A percentile compares a stretch with the other conserved stretches of the same genome.
phyloP scores from a whole-genome alignment of 495 filamentous ascomycete species.

The Neurospora cerealis region DNA sequence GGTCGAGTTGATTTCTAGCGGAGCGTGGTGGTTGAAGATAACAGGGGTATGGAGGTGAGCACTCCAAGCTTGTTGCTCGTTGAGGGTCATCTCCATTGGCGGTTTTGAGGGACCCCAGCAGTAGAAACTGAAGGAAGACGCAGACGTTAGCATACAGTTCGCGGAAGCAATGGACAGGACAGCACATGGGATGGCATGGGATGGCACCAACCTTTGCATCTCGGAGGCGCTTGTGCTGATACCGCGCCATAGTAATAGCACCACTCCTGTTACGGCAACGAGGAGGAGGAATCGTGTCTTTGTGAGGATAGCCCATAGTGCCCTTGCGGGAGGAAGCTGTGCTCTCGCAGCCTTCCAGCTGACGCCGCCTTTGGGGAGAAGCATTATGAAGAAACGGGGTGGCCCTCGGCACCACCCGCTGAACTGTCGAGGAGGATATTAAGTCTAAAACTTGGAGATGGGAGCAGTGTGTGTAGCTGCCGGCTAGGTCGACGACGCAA shows the following conservation, averaged over 20 bases:
- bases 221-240: constrained; percentile 71
- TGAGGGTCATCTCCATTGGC: constrained; percentile 85
- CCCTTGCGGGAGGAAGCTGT: constrained; percentile 71
- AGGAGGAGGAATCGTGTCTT: constrained; percentile 71
- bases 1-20: constrained; percentile 69
- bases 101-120: constrained; percentile 91
- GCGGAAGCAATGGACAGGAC: neutral
- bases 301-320: constrained; percentile 65
- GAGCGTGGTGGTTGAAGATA: constrained; percentile 88
- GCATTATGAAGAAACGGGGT: constrained; percentile 29
- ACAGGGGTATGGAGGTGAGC: constrained; percentile 83
- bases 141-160: constrained; percentile 3
- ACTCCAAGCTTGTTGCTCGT: constrained; percentile 85
- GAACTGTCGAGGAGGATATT: constrained; percentile 2
- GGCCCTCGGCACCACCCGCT: constrained; percentile 27
- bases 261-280: constrained; percentile 57
- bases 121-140: constrained; percentile 60
- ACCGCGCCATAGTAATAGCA: constrained; percentile 85
- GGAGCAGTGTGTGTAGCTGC: neutral
- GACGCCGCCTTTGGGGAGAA: constrained; percentile 80
- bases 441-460: neutral
- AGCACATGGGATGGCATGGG: constrained; percentile 3
- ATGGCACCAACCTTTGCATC: constrained; percentile 71
- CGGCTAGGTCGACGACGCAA: neutral
- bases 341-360: constrained; percentile 86